These are phyloP conservation scores for Annulohypoxylon maeteangense DNA, from an alignment of 495 filamentous ascomycete species.

Conservation along the genomic window DNA sequence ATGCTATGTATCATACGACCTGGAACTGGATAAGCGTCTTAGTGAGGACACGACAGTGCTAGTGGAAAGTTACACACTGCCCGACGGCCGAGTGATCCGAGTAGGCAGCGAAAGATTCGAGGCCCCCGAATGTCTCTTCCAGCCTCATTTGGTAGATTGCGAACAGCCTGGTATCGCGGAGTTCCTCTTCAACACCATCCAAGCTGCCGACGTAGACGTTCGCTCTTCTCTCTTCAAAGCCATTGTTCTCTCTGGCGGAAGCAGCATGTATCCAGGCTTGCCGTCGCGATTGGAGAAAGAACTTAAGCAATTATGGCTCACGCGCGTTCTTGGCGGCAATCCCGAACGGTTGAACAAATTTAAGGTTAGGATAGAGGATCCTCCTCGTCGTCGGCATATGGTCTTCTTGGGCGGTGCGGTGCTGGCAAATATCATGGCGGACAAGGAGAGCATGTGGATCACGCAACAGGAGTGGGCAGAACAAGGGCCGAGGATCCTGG, in stretches of 20 bases:
- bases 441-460: slow-evolving; percentile 99
- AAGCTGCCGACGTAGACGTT: slow-evolving; percentile 93
- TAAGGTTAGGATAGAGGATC: slow-evolving; percentile 98
- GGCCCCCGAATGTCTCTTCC: slow-evolving; percentile 97
- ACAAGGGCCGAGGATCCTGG: slow-evolving; percentile 83
- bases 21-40: slow-evolving; percentile 93
- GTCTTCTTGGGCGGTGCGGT: slow-evolving; percentile 98
- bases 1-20: slow-evolving; percentile 98
- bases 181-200: slow-evolving; percentile 98
- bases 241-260: slow-evolving; percentile 94
- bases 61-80: slow-evolving; percentile 96
- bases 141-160: slow-evolving; percentile 97
- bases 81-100: slow-evolving; percentile 93
- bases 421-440: slow-evolving; percentile 97
- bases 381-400: slow-evolving; percentile 95
- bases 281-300: slow-evolving; percentile 97
- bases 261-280: slow-evolving; percentile 98
- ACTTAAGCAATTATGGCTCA: slow-evolving; percentile 98
- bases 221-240: slow-evolving; percentile 94
- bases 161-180: slow-evolving; percentile 97
- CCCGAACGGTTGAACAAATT: slow-evolving; percentile 97
- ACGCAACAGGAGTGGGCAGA: slow-evolving; percentile 96
- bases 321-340: slow-evolving; percentile 85
- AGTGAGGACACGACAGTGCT: slow-evolving; percentile 98
- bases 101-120: slow-evolving; percentile 98